Base-by-base conservation (phyloP, 1,284 basidiomycete genomes). In the Heliocybe sulcata region DNA sequence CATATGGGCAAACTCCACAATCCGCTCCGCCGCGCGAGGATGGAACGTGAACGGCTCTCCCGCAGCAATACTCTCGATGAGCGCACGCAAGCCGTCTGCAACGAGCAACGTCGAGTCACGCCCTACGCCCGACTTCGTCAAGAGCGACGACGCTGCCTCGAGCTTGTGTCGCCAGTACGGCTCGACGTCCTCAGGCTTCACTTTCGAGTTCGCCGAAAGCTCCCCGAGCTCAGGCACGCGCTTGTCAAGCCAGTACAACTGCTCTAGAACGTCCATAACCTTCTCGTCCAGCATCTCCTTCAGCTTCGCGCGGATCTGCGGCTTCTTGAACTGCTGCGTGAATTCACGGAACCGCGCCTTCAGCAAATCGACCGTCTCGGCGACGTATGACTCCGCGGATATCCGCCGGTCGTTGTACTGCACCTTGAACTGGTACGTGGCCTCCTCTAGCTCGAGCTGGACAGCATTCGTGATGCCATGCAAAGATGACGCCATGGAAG, bases 371-470 rank as follows among this genome's bases (percentile, higher is more conserved):
- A 98, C 88, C 2, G 94, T 94, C 72, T 99, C 97, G 16, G 96
- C 95, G 52, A 98, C 93, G 67, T 99, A 99, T 2, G 92, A 94
- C 69, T 99, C 97, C 11, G 97, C 87, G 0, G 92, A 91, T 61
- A 98, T 92, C 25, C 90, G 82, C 20, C 94, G 85, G 71, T 99
- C 97, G 67, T 99, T 99, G 77, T 99, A 99, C 70, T 98, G 94
- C 0, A 99, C 95, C 72, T 99, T 99, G 83, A 99, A 99, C 70
- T 98, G 95, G 70, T 99, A 99, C 26, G 86, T 87, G 1, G 96
- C 88, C 65, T 98, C 96, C 69, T 99, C 96, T 12, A 98, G 81
- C 69, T 99, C 97, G 33, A 97, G 82, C 65, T 97, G 94, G 3
- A 99, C 96, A 1, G 93, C 92, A 67, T 98, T 98, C 53, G 93